Conservation (phyloP, 164 flowering plant species). For the Platanus orientalis region DNA sequence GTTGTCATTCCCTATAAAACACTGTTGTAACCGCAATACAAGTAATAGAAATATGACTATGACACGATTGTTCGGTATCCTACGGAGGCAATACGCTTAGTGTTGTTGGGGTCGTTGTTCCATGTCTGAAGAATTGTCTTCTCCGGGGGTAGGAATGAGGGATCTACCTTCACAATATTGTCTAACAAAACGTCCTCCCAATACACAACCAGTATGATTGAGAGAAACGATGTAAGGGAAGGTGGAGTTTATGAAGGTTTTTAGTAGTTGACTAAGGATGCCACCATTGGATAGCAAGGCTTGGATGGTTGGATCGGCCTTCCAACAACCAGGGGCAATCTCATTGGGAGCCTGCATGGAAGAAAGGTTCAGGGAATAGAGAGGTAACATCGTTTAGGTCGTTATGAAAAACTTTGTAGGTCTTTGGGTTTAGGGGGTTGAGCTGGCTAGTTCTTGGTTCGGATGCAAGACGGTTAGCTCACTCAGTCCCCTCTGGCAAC, state of each 20-base stretch:
- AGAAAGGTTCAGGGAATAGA: slow-evolving; percentile 75
- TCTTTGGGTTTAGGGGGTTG: slow-evolving; percentile 72
- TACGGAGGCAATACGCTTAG: slow-evolving; percentile 51
- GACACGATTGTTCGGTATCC: slow-evolving; percentile 85
- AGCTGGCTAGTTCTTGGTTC: slow-evolving; percentile 96
- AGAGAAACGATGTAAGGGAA: slow-evolving; percentile 57
- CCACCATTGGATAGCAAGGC: slow-evolving; percentile 47
- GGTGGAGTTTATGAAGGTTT: slow-evolving; percentile 61
- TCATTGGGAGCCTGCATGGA: slow-evolving; percentile 87
- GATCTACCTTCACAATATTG: slow-evolving; percentile 32
- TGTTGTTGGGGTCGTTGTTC: slow-evolving; percentile 80
- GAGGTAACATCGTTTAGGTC: slow-evolving; percentile 46
- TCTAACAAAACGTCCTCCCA: slow-evolving; percentile 89
- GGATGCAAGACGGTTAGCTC: slow-evolving; percentile 66
- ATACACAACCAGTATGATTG: slow-evolving; percentile 60
- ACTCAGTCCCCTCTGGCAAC: slow-evolving; percentile 58
- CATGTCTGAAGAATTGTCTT: slow-evolving; percentile 76
- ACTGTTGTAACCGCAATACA: slow-evolving; percentile 88
- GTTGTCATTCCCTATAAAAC: slow-evolving; percentile 74
- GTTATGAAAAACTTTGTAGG: slow-evolving; percentile 62
- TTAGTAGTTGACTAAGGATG: slow-evolving; percentile 65
- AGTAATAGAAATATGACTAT: slow-evolving; percentile 71
- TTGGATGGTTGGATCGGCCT: slow-evolving; percentile 54
- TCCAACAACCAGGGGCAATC: slow-evolving; percentile 80
- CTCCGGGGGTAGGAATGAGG: slow-evolving; percentile 45